Conservation (phyloP, 192 early-diverging fungal species). For the Spinellus fusiger region DNA sequence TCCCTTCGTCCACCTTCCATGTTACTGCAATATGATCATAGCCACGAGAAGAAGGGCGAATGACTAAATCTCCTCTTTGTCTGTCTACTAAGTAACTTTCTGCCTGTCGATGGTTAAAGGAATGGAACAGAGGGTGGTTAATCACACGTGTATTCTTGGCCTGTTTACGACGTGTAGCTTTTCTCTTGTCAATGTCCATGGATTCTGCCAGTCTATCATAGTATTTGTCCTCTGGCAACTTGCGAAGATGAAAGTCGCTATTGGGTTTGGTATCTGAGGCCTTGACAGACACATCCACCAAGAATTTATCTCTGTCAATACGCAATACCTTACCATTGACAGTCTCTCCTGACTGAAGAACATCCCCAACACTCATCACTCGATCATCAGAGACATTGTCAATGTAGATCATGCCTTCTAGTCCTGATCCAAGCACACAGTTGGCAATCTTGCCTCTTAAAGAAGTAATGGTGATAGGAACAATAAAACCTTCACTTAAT, state of each 20-base stretch:
- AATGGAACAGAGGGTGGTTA: constrained; percentile 82
- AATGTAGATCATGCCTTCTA: constrained; percentile 80
- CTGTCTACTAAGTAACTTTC: constrained; percentile 62
- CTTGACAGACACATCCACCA: constrained; percentile 69
- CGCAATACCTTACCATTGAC: constrained; percentile 72
- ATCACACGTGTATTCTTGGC: constrained; percentile 54
- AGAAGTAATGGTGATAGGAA: constrained; percentile 62
- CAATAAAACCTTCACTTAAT: constrained; percentile 56
- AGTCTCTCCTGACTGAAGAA: constrained; percentile 61
- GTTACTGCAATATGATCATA: constrained; percentile 85
- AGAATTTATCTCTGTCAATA: constrained; percentile 72
- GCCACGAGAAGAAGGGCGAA: constrained; percentile 89
- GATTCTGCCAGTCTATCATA: constrained; percentile 54
- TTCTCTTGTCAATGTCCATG: constrained; percentile 24
- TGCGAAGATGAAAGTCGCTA: constrained; percentile 36
- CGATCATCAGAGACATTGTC: constrained; percentile 52
- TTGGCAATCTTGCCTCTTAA: constrained; percentile 73
- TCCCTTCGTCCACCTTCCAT: constrained; percentile 82
- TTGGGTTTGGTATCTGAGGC: constrained; percentile 48
- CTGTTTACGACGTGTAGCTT: constrained; percentile 20
- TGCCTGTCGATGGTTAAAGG: constrained; percentile 65
- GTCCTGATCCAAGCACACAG: constrained; percentile 66
- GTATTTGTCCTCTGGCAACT: constrained; percentile 47
- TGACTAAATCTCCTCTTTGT: constrained; percentile 70
- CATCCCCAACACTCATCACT: constrained; percentile 50